phyloP scores from a whole-genome alignment of 1,139 yeast genomes.

The Yamadazyma blattariae region DNA sequence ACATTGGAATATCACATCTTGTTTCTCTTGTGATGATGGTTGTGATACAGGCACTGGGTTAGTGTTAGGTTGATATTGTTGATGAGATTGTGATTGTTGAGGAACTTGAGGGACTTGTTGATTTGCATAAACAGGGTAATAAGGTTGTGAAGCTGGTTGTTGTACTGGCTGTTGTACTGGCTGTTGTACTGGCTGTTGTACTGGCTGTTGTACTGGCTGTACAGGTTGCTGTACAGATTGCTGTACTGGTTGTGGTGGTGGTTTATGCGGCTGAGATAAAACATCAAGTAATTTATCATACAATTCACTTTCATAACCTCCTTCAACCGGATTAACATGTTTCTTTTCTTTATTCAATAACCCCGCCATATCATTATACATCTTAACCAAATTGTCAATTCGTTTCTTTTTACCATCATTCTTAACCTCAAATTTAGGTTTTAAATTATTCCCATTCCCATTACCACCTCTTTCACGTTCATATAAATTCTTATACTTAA shows the following conservation, averaged over 20 bases:
- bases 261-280: slow-evolving; percentile 4
- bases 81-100: too few species aligned
- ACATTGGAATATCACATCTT: slow-evolving; percentile 17
- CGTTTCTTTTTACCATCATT: not conserved
- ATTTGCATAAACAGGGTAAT: too few species aligned
- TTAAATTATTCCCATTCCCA: not conserved
- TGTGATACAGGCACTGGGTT: not conserved
- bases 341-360: slow-evolving; percentile 12
- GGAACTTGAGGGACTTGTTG: too few species aligned
- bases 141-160: not conserved
- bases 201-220: not conserved
- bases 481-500: slow-evolving; percentile 32
- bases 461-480: slow-evolving; percentile 11
- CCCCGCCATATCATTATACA: slow-evolving; percentile 17
- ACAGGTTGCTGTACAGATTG: not conserved
- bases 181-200: slow-evolving; percentile 1
- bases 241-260: not conserved
- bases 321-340: not conserved
- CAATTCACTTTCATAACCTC: slow-evolving; percentile 13
- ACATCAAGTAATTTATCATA: slow-evolving; percentile 13
- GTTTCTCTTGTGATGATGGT: not conserved
- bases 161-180: not conserved
- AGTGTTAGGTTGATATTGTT: not conserved
- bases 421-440: too few species aligned
- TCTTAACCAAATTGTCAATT: slow-evolving; percentile 8